Percentiles rank a stretch among this genome's conserved stretches.
These are phyloP conservation scores for Nannizzia gypsea DNA, from an alignment of 2,329 filamentous ascomycete species.

Conservation along the genomic window DNA sequence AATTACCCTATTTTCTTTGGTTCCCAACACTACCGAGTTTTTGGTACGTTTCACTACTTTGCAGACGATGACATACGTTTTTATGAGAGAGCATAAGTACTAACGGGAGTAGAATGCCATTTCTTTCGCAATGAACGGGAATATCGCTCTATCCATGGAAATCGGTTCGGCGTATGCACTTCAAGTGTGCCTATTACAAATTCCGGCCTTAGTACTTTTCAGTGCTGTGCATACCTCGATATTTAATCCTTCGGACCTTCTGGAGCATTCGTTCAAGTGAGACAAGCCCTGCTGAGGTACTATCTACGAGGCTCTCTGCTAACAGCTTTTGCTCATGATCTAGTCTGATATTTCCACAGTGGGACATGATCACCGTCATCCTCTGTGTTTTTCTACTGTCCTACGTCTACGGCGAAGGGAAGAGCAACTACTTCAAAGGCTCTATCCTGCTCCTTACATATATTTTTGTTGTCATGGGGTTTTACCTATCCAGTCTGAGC, in stretches of 20 bases:
- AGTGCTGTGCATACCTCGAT: slow-evolving; percentile 58
- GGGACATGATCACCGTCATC: slow-evolving; percentile 97
- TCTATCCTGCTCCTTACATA: slow-evolving; percentile 90
- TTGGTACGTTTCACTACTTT: slow-evolving; percentile 48
- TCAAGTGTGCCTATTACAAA: slow-evolving; percentile 89
- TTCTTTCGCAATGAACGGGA: slow-evolving; percentile 98
- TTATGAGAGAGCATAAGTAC: background rate
- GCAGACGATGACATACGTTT: background rate
- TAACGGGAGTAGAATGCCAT: slow-evolving; percentile 64
- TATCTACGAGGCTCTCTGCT: slow-evolving; percentile 9
- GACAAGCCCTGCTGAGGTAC: slow-evolving; percentile 12
- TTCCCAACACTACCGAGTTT: slow-evolving; percentile 97
- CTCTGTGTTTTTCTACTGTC: slow-evolving; percentile 90
- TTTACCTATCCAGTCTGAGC: slow-evolving; percentile 66
- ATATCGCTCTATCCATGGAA: slow-evolving; percentile 97
- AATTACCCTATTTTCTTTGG: slow-evolving; percentile 89
- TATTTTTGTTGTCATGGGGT: slow-evolving; percentile 80
- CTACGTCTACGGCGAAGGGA: slow-evolving; percentile 96
- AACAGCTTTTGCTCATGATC: slow-evolving; percentile 6
- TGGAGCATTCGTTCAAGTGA: slow-evolving; percentile 44
- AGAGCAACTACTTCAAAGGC: slow-evolving; percentile 99
- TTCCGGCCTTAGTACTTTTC: slow-evolving; percentile 84
- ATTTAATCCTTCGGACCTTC: slow-evolving; percentile 43
- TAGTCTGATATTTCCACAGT: slow-evolving; percentile 88
- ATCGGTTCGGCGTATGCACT: slow-evolving; percentile 95